Percentiles rank a stretch among this genome's conserved stretches.
These are phyloP conservation scores for Jamesozyma hellenica DNA, from an alignment of 805 yeast genomes.

Conservation along the genomic window DNA sequence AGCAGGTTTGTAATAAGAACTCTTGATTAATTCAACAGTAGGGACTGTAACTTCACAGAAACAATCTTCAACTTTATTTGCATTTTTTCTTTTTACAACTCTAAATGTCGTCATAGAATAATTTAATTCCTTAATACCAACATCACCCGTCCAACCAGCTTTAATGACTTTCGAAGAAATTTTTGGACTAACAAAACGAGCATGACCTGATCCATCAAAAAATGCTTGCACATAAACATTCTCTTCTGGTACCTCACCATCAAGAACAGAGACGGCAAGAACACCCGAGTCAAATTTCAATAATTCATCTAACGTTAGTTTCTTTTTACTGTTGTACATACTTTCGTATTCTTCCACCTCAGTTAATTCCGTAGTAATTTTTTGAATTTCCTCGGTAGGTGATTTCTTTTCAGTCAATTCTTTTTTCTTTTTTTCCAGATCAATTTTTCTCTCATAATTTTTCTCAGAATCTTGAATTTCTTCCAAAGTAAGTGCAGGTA, in stretches of 20 bases:
- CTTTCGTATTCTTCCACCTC: conserved; percentile 31
- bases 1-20: conserved; percentile 54
- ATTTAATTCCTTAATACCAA: conserved; percentile 64
- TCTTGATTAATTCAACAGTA: conserved; percentile 52
- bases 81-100: conserved; percentile 44
- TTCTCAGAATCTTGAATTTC: conserved; percentile 53
- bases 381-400: conserved; percentile 22
- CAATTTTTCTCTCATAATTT: conserved; percentile 31
- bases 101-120: conserved; percentile 59
- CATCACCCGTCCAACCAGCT: conserved; percentile 56
- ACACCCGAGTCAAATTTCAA: conserved; percentile 62
- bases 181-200: conserved; percentile 48
- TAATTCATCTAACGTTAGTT: conserved; percentile 50
- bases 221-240: conserved; percentile 62
- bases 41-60: conserved; percentile 57
- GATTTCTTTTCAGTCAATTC: conserved; percentile 29
- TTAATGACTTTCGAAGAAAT: conserved; percentile 30
- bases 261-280: conserved; percentile 53
- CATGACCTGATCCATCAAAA: conserved; percentile 65
- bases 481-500: conserved; percentile 68
- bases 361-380: conserved; percentile 22
- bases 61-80: conserved; percentile 46
- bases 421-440: conserved; percentile 27
- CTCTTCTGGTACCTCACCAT: conserved; percentile 45
- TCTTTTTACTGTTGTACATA: conserved; percentile 34